phyloP scores from a whole-genome alignment of 192 early-diverging fungal genomes.

The Allomyces macrogynus region DNA sequence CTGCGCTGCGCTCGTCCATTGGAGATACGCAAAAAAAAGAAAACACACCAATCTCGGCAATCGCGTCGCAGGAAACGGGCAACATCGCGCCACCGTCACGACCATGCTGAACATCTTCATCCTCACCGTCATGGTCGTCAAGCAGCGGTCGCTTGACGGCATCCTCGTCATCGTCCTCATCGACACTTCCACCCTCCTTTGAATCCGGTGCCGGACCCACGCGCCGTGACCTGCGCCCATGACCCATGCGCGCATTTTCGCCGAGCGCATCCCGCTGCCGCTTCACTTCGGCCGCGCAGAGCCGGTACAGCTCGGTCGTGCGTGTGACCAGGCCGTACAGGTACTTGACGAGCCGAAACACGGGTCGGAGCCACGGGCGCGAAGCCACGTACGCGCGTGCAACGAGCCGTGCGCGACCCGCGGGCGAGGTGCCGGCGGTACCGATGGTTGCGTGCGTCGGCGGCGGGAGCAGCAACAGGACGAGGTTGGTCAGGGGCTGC shows the following conservation, averaged over 20 bases:
- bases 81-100: neutral
- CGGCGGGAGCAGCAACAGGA: too few relatives aligned
- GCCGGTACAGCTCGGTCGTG: slow-evolving; percentile 39
- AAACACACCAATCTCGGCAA: neutral
- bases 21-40: neutral
- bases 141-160: slow-evolving; percentile 1
- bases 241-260: neutral
- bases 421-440: too few relatives aligned
- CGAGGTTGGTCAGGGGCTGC: too few relatives aligned
- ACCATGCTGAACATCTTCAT: neutral
- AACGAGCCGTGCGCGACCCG: neutral
- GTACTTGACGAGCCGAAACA: slow-evolving; percentile 34
- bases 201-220: slow-evolving; percentile 9
- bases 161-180: slow-evolving; percentile 3
- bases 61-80: neutral
- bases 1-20: neutral
- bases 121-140: neutral
- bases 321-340: slow-evolving; percentile 24
- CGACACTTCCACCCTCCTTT: slow-evolving; percentile 10
- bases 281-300: slow-evolving; percentile 15
- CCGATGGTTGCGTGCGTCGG: too few relatives aligned
- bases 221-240: neutral
- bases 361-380: slow-evolving; percentile 15
- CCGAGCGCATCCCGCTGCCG: slow-evolving; percentile 4
- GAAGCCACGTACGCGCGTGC: neutral